Percentiles rank a stretch among this genome's conserved stretches.
Conservation (phyloP, 331 rosid species). For the Dryas integrifolia region DNA sequence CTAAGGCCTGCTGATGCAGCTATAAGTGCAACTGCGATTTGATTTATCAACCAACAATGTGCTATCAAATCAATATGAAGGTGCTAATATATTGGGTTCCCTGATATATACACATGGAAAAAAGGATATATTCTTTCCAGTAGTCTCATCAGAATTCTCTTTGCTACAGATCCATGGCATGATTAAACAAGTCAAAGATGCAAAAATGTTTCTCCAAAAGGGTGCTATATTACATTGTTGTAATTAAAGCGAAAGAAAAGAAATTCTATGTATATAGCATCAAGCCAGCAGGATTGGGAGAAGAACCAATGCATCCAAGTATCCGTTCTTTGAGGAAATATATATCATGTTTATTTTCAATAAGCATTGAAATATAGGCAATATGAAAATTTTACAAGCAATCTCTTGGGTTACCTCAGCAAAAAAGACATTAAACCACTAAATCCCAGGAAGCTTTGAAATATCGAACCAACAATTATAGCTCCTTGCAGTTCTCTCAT, state of each 20-base stretch:
- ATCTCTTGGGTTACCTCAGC: conserved; percentile 39
- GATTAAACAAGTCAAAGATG: conserved; percentile 1
- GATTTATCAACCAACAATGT: not conserved
- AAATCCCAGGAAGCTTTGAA: conserved; percentile 81
- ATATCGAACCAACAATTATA: conserved; percentile 78
- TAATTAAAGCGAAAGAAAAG: not conserved
- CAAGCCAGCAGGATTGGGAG: too few species aligned
- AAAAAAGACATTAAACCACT: conserved; percentile 79
- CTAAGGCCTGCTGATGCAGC: not conserved
- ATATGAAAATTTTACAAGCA: not conserved
- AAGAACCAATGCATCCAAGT: not conserved
- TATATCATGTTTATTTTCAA: not conserved
- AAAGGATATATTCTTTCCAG: not conserved
- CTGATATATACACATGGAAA: not conserved
- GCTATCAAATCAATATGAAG: not conserved
- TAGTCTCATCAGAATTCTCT: not conserved
- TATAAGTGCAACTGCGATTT: not conserved
- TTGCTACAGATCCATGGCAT: not conserved
- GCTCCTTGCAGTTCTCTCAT: conserved; percentile 99
- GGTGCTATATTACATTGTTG: not conserved
- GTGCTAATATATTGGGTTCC: not conserved
- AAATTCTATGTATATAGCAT: not conserved
- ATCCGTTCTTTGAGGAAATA: not conserved
- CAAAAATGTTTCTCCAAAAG: not conserved
- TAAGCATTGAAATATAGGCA: not conserved